Percentiles rank a stretch among this genome's conserved stretches.
Evolutionary conservation across 2,329 filamentous ascomycete genomes (phyloP).

Genomic region (Sclerotinia sclerotiorum): DNA sequence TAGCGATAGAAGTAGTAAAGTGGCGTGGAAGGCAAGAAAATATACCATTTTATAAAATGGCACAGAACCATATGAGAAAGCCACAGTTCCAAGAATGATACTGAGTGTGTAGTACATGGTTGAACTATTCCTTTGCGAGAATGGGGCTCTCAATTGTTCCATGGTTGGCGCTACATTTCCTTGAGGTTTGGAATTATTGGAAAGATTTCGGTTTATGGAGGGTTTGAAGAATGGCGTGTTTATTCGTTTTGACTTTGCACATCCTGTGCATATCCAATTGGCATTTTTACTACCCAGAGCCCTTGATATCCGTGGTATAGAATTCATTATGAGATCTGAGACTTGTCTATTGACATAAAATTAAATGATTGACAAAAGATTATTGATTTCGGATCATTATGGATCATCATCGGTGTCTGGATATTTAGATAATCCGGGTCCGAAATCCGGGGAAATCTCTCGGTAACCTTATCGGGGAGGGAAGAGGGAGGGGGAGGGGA

Average conservation of each 20-base stretch:
- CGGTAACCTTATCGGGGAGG: not conserved
- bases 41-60: constrained; percentile 83
- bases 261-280: constrained; percentile 39
- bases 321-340: constrained; percentile 24
- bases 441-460: constrained; percentile 12
- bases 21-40: not conserved
- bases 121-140: constrained; percentile 66
- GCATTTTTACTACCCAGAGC: constrained; percentile 32
- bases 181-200: constrained; percentile 35
- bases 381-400: not conserved
- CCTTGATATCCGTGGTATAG: constrained; percentile 30
- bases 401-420: not conserved
- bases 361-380: not conserved
- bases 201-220: constrained; percentile 31
- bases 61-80: constrained; percentile 78
- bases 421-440: constrained; percentile 15
- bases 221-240: constrained; percentile 33
- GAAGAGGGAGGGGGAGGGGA: too few species aligned
- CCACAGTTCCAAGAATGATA: constrained; percentile 75
- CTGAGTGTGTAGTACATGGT: constrained; percentile 74
- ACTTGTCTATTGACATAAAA: not conserved
- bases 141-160: constrained; percentile 63
- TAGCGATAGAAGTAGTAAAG: constrained; percentile 20
- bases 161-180: constrained; percentile 52
- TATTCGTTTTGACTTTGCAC: constrained; percentile 27